Base-by-base conservation (phyloP, 2,329 filamentous ascomycete genomes). In the Ophiosphaerella narmari region DNA sequence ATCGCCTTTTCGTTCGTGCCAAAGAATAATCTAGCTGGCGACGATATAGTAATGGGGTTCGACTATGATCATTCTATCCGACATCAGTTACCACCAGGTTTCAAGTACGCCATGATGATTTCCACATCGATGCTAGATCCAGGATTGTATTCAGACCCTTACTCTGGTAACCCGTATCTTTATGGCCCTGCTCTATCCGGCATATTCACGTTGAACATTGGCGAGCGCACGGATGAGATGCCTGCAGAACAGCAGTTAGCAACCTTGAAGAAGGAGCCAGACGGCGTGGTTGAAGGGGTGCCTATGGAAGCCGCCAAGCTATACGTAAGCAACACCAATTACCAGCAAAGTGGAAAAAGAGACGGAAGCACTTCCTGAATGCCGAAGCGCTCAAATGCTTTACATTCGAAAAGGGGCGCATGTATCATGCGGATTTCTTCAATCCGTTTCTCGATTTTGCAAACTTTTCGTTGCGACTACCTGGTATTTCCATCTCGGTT, bases 381-480 rank as follows among this genome's bases (percentile, higher is more conserved):
- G 50, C 59, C 4, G 50, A 57, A 16, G 68, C 75, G 26, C 62
- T 75, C 9, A 62, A 73, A 26, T 41, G 52, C 0, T 75, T 78
- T 40, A 65, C 67, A 0, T 79, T 79, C 40, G 75, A 78, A 49
- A 71, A 74, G 47, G 77, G 73, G 0, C 49, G 77, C 16, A 46
- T 74, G 46, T 79, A 80, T 46, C 69, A 76, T 34, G 75, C 65
- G 1, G 77, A 80, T 47, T 79, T 80, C 50, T 78, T 75, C 66
- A 80, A 80, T 45, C 75, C 75, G 18, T 77, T 79, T 58, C 58
- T 80, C 5, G 77, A 79, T 52, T 80, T 78, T 59, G 72, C 74
- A 1, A 76, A 77, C 38, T 78, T 77, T 50, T 64, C 72, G 3
- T 52, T 80, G 3, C 73, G 75, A 46, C 53, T 80, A 13, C 77